Evolutionary conservation across 805 yeast species (phyloP).

Genomic region (Ogataea saltuana): DNA sequence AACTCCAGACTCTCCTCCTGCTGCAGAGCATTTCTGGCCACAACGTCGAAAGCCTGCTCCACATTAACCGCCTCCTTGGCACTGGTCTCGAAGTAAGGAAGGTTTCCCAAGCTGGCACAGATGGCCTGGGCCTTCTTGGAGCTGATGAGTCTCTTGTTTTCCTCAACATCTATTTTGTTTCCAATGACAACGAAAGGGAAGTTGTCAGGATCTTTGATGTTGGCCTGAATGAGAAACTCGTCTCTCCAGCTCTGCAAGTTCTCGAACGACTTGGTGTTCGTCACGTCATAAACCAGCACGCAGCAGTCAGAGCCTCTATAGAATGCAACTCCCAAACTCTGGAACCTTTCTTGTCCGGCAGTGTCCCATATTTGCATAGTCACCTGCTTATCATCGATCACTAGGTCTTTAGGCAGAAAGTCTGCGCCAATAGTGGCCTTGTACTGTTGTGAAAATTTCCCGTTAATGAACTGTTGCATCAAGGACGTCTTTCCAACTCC

Average conservation of each 20-base stretch:
- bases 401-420: slow-evolving; percentile 86
- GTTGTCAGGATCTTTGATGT: slow-evolving; percentile 88
- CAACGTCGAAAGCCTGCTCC: slow-evolving; percentile 92
- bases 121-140: slow-evolving; percentile 51
- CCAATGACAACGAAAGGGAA: slow-evolving; percentile 96
- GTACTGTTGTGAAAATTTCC: slow-evolving; percentile 91
- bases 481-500: slow-evolving; percentile 97
- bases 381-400: slow-evolving; percentile 78
- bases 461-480: slow-evolving; percentile 96
- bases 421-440: slow-evolving; percentile 99
- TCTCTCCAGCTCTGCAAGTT: slow-evolving; percentile 90
- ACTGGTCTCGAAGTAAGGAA: slow-evolving; percentile 95
- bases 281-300: slow-evolving; percentile 92
- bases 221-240: slow-evolving; percentile 91
- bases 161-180: slow-evolving; percentile 93
- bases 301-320: slow-evolving; percentile 98
- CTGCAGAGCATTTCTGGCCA: slow-evolving; percentile 92
- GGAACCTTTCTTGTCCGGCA: slow-evolving; percentile 98
- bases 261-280: slow-evolving; percentile 91
- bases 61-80: slow-evolving; percentile 96
- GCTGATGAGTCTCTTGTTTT: slow-evolving; percentile 73
- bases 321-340: slow-evolving; percentile 93
- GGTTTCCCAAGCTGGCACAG: slow-evolving; percentile 52
- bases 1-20: slow-evolving; percentile 92
- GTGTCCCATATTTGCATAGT: slow-evolving; percentile 96